Conservation (phyloP, 2,329 filamentous ascomycete species). For the Trichoderma atrobrunneum region DNA sequence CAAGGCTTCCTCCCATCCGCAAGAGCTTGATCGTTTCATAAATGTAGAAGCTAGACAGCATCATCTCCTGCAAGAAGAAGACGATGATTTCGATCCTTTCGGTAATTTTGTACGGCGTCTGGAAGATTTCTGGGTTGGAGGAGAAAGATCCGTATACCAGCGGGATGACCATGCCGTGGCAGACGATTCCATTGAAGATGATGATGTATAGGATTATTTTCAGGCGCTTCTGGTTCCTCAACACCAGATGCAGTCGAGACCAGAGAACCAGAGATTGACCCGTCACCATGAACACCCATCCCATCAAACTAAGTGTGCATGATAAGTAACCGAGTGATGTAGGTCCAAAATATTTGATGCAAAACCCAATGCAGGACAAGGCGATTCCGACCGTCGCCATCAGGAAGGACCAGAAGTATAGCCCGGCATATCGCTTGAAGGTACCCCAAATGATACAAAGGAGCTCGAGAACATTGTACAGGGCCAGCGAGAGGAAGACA, state of each 20-base stretch:
- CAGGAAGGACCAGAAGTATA: conserved; percentile 41
- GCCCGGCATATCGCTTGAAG: conserved; percentile 34
- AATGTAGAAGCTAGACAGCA: conserved; percentile 52
- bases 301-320: conserved; percentile 24
- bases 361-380: conserved; percentile 43
- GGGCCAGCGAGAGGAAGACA: conserved; percentile 15
- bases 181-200: conserved; percentile 49
- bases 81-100: conserved; percentile 54
- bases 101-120: conserved; percentile 39
- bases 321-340: conserved; percentile 20
- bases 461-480: conserved; percentile 19
- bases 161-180: conserved; percentile 54
- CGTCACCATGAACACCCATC: conserved; percentile 49
- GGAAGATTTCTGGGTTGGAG: conserved; percentile 16
- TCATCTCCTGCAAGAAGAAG: conserved; percentile 53
- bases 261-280: conserved; percentile 60
- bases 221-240: conserved; percentile 47
- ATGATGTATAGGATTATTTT: conserved; percentile 55
- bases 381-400: conserved; percentile 33
- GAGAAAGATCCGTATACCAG: conserved; percentile 52
- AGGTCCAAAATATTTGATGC: conserved; percentile 38
- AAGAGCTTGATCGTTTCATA: conserved; percentile 48
- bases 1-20: conserved; percentile 33
- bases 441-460: conserved; percentile 45
- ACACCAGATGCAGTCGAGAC: conserved; percentile 58